Conservation (phyloP, 805 yeast genomes). For the Hanseniaspora jakobsenii region DNA sequence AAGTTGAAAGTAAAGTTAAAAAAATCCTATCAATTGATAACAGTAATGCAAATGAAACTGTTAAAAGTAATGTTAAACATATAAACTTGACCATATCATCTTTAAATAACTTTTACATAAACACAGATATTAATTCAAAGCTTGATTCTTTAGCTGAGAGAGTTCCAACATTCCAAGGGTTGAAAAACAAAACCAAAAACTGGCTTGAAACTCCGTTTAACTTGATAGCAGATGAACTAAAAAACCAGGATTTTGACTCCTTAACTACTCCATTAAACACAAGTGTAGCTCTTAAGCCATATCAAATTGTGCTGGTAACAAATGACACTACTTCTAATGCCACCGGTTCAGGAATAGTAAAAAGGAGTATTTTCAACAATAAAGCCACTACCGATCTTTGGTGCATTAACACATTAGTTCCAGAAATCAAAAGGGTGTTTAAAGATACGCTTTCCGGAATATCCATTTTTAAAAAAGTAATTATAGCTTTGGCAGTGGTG, state of each 20-base stretch:
- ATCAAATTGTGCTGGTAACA: no score
- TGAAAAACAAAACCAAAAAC: constrained; percentile 45
- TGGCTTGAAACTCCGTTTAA: constrained; percentile 52
- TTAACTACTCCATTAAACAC: constrained; percentile 23
- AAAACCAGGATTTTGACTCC: constrained; percentile 16
- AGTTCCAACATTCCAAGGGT: constrained; percentile 54
- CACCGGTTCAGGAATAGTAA: no score
- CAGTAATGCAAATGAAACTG: constrained; percentile 25
- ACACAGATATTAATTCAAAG: constrained; percentile 48
- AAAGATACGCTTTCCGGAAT: constrained; percentile 26
- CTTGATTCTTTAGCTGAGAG: constrained; percentile 40
- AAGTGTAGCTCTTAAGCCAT: constrained; percentile 1
- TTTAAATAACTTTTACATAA: constrained; percentile 50
- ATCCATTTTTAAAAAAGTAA: constrained; percentile 29
- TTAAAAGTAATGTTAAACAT: constrained; percentile 30
- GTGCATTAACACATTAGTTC: constrained; percentile 31
- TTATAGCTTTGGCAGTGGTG: constrained; percentile 32
- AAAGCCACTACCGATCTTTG: constrained; percentile 16
- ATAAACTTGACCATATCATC: constrained; percentile 49
- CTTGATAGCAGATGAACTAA: constrained; percentile 32
- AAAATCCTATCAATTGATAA: constrained; percentile 37
- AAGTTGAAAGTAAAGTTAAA: constrained; percentile 41
- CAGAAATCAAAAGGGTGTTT: constrained; percentile 33
- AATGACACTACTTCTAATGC: neutral
- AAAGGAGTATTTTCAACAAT: neutral